A percentile compares a stretch with the other conserved stretches of the same genome.
Evolutionary conservation across 1,139 yeast species (phyloP).

Genomic region (Suhomyces choctaworum): DNA sequence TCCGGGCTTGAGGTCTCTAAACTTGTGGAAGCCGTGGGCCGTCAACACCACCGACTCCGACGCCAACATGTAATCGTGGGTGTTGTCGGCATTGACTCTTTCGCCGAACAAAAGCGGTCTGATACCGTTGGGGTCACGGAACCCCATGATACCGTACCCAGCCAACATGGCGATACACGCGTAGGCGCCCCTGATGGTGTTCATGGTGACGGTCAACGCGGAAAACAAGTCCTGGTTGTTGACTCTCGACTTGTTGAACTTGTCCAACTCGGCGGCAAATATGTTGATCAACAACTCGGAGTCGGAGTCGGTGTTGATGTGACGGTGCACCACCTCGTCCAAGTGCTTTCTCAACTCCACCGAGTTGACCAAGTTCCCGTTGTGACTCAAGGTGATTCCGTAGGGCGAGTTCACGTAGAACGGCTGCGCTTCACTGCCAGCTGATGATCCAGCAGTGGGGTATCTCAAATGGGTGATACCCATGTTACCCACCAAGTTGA

Average conservation of each 20-base stretch:
- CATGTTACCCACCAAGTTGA: conserved; percentile 85
- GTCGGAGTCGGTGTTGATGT: conserved; percentile 94
- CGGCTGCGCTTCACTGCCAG: conserved; percentile 98
- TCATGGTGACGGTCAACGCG: conserved; percentile 81
- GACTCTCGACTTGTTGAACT: conserved; percentile 89
- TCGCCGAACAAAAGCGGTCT: conserved; percentile 89
- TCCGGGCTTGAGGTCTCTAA: conserved; percentile 87
- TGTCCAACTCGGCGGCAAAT: conserved; percentile 89
- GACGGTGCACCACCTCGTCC: conserved; percentile 95
- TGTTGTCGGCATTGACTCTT: conserved; percentile 65
- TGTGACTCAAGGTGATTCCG: conserved; percentile 87
- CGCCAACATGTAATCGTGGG: conserved; percentile 90
- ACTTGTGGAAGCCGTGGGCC: conserved; percentile 84
- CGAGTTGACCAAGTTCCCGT: conserved; percentile 92
- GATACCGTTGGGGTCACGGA: conserved; percentile 96
- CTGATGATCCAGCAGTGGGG: conserved; percentile 98
- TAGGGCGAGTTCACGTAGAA: conserved; percentile 97
- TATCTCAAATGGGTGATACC: conserved; percentile 94
- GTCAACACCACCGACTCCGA: conserved; percentile 92
- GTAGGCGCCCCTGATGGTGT: conserved; percentile 86
- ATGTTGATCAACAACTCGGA: conserved; percentile 86
- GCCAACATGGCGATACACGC: conserved; percentile 96
- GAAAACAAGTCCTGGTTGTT: conserved; percentile 85
- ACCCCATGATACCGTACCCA: conserved; percentile 93
- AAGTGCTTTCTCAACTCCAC: conserved; percentile 71